These are phyloP conservation scores for Pyrrhoderma noxium DNA, from an alignment of 1,284 basidiomycete species.

Conservation along the genomic window DNA sequence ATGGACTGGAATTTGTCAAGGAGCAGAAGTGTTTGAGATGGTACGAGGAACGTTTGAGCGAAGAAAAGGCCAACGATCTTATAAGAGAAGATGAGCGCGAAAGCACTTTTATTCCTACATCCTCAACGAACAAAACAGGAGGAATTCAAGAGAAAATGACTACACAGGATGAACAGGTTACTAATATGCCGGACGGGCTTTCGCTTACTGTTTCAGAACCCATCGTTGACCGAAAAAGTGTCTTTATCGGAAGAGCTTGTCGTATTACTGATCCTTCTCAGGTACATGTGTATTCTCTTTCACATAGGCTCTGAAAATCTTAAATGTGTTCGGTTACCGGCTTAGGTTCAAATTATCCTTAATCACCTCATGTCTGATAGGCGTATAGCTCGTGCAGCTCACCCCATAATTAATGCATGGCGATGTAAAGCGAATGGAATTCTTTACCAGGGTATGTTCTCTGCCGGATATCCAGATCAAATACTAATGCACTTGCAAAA, in stretches of 20 bases:
- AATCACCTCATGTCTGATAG: conserved; percentile 68
- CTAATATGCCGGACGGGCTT: conserved; percentile 50
- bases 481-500: conserved; percentile 26
- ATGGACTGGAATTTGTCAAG: conserved; percentile 75
- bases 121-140: background rate
- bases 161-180: no score
- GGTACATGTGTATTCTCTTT: conserved; percentile 32
- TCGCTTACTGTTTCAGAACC: conserved; percentile 64
- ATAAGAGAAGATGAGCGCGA: conserved; percentile 46
- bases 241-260: conserved; percentile 80
- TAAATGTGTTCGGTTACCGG: no score
- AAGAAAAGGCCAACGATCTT: conserved; percentile 49
- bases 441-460: conserved; percentile 60
- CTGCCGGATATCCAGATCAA: background rate
- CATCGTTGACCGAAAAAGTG: conserved; percentile 76
- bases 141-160: conserved; percentile 6
- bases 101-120: background rate
- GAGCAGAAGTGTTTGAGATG: conserved; percentile 56
- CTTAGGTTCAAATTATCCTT: conserved; percentile 66
- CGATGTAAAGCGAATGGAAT: conserved; percentile 53
- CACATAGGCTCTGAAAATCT: conserved; percentile 1
- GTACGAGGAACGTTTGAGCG: conserved; percentile 60
- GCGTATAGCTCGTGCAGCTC: conserved; percentile 70
- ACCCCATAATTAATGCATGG: conserved; percentile 89
- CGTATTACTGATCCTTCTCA: conserved; percentile 70